Evolutionary conservation across 2,329 filamentous ascomycete species (phyloP), one percentile per base, ranked within the genome.

Genomic region (Apiospora saccharicola): DNA sequence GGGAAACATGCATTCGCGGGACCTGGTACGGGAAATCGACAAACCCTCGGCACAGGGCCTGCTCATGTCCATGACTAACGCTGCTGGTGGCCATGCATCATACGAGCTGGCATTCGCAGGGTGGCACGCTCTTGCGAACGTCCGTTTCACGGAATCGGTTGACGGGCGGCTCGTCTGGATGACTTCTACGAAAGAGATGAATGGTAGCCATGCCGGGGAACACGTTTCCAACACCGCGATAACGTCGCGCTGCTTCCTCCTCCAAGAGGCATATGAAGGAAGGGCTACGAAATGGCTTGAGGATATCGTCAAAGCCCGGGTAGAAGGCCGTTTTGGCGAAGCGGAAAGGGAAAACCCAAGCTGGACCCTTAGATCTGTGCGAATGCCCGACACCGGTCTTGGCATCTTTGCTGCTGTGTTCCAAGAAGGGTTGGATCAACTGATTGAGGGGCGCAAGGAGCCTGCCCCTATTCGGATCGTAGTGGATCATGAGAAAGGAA

Each of bases 251-350:
- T 92, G 90, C 73, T 93, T 97, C 78, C 82, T 92, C 53, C 87
- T 97, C 1, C 89, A 92, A 69, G 93, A 94, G 70, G 84, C 89
- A 10, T 96, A 96, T 77, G 93, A 97, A 79, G 91, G 91, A 37
- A 95, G 92, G 80, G 94, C 93, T 1, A 85, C 87, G 24, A 93
- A 92, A 73, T 91, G 94, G 82, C 90, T 91, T 41, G 96, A 98
- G 82, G 96, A 98, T 75, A 87, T 98, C 16, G 90, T 91, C 68
- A 97, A 96, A 83, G 95, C 95, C 12, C 91, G 92, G 75, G 90
- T 98, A 19, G 96, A 98, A 82, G 93, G 91, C 7, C 90, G 95
- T 14, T 98, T 97, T 78, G 85, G 93, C 0, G 95, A 98, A 80
- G 81, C 85, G n/a, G 94, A 98, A 83, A 90, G 95, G 72, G 94